phyloP scores from a whole-genome alignment of 768 basidiomycete species.

The Leccinum disarticulatum region DNA sequence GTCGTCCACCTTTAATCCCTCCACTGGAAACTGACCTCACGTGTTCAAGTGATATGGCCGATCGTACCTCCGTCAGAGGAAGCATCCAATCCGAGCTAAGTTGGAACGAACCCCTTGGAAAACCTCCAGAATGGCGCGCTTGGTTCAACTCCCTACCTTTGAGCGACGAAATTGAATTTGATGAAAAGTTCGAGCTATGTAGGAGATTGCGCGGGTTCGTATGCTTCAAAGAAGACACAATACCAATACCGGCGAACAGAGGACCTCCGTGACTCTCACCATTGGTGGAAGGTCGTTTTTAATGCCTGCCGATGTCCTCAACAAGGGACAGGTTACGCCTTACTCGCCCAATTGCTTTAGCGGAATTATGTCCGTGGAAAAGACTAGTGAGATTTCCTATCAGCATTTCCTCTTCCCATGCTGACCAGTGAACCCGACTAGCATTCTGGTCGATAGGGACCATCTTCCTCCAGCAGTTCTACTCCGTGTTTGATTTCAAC shows the following conservation, averaged over 20 bases:
- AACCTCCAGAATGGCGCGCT: constrained; percentile 49
- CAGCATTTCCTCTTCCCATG: no score
- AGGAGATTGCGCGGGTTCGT: constrained; percentile 53
- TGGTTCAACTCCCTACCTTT: constrained; percentile 44
- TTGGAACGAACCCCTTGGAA: constrained; percentile 53
- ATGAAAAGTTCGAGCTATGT: constrained; percentile 35
- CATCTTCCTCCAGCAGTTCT: no score
- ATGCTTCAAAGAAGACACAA: constrained; percentile 40
- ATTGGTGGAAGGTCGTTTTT: no score
- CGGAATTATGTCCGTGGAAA: no score
- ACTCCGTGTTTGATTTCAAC: no score
- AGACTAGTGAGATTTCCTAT: no score
- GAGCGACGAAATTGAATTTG: constrained; percentile 14
- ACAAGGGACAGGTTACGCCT: no score
- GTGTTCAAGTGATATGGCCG: constrained; percentile 65
- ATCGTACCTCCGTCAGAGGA: constrained; percentile 62
- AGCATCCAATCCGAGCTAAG: constrained; percentile 44
- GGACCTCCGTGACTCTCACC: no score
- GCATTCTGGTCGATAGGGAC: no score
- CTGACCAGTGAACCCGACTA: no score
- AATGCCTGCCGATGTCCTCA: no score
- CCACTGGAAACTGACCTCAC: constrained; percentile 9
- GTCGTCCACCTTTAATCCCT: background rate
- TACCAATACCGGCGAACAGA: constrained; percentile 7
- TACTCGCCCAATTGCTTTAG: no score